These are phyloP conservation scores for Fonsecaea monophora DNA, from an alignment of 2,329 filamentous ascomycete genomes.

Conservation along the genomic window DNA sequence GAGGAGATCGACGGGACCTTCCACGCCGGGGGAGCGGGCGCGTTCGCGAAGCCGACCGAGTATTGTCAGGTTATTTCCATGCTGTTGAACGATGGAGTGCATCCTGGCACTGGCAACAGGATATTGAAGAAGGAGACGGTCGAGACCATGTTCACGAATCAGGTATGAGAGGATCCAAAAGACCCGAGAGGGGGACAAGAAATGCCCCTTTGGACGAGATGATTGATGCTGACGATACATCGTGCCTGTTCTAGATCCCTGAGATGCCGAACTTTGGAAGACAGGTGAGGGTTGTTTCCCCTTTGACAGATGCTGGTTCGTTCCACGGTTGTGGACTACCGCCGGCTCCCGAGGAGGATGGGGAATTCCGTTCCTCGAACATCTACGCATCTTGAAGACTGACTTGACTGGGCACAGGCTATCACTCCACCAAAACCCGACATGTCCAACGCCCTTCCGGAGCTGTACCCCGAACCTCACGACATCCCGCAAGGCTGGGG, in stretches of 20 bases:
- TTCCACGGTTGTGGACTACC: not conserved
- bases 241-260: conserved; percentile 68
- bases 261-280: conserved; percentile 62
- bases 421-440: conserved; percentile 58
- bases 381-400: not conserved
- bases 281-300: conserved; percentile 39
- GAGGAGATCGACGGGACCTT: conserved; percentile 60
- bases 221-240: conserved; percentile 54
- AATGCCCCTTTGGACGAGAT: not conserved
- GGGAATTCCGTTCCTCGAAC: too few relatives aligned
- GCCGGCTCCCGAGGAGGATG: too few relatives aligned
- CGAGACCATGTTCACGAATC: conserved; percentile 70
- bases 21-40: conserved; percentile 67
- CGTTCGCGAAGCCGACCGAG: conserved; percentile 66
- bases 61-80: conserved; percentile 66
- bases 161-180: conserved; percentile 42
- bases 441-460: conserved; percentile 57
- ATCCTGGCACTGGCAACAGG: conserved; percentile 60
- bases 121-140: conserved; percentile 66
- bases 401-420: conserved; percentile 4
- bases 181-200: not conserved
- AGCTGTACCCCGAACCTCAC: conserved; percentile 60
- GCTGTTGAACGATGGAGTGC: conserved; percentile 69
- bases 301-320: not conserved
- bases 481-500: conserved; percentile 69